These are phyloP conservation scores for Phytopythium oedochilum DNA, from an alignment of 352 stramenopile species.

Conservation along the genomic window DNA sequence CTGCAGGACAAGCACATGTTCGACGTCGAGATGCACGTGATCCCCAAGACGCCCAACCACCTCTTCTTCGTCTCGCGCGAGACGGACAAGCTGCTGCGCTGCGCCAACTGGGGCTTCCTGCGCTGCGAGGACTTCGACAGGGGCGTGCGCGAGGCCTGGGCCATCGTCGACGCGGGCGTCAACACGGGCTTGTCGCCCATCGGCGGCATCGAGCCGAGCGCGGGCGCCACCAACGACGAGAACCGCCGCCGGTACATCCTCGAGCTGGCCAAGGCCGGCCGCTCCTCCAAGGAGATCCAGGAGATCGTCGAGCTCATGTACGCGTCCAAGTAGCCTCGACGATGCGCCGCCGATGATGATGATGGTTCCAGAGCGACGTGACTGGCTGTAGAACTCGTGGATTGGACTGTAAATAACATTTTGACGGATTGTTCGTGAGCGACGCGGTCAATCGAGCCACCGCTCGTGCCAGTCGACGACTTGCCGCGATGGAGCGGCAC, in stretches of 20 bases:
- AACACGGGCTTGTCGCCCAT: not conserved
- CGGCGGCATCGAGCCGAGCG: not conserved
- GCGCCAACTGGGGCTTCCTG: slow-evolving; percentile 3
- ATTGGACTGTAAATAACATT: not conserved
- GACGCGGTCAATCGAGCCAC: too few relatives aligned
- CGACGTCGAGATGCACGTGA: slow-evolving; percentile 9
- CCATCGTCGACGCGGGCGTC: not conserved
- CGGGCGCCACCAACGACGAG: not conserved
- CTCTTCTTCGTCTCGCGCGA: slow-evolving; percentile 7
- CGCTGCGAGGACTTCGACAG: slow-evolving; percentile 5
- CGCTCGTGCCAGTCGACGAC: too few relatives aligned
- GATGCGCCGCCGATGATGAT: too few relatives aligned
- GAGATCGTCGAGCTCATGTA: slow-evolving; percentile 8
- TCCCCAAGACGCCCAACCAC: slow-evolving; percentile 8
- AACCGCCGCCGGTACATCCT: slow-evolving; percentile 6
- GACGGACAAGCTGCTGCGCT: slow-evolving; percentile 2
- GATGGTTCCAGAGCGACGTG: too few relatives aligned
- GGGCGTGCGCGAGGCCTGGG: not conserved
- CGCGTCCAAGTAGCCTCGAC: not conserved
- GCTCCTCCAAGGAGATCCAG: not conserved
- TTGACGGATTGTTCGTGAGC: not conserved
- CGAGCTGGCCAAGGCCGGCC: slow-evolving; percentile 3
- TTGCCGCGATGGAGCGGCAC: too few relatives aligned
- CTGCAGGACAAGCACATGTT: slow-evolving; percentile 6
- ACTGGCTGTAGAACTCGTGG: not conserved